Conservation (phyloP, 768 basidiomycete species). For the Boletellus emodensis region DNA sequence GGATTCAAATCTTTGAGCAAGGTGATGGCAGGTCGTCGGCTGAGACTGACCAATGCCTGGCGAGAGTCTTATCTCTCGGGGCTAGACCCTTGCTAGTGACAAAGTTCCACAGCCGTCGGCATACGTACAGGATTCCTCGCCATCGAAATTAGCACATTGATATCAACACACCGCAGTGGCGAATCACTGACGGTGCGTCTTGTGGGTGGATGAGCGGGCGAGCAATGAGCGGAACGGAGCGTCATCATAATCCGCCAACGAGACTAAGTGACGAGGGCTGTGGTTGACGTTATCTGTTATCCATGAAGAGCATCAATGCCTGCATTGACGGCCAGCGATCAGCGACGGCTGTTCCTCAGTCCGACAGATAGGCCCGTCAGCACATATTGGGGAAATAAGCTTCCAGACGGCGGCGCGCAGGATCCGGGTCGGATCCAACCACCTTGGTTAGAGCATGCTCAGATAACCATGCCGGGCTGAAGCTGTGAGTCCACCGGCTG, state of each 20-base stretch:
- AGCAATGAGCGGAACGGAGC: no score
- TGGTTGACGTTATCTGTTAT: no score
- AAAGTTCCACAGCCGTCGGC: background rate
- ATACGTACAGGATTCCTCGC: background rate
- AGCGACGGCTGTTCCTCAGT: no score
- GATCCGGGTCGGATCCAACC: background rate
- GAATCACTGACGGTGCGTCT: no score
- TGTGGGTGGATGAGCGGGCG: no score
- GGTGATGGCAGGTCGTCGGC: background rate
- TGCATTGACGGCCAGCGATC: no score
- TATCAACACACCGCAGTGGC: no score
- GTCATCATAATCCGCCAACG: no score
- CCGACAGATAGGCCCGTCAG: background rate
- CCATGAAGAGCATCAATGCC: no score
- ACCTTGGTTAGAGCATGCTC: background rate
- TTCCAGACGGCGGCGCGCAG: background rate
- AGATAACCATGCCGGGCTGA: background rate
- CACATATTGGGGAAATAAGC: slow-evolving; percentile 5
- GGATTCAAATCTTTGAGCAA: slow-evolving; percentile 1
- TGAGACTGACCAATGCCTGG: slow-evolving; percentile 7
- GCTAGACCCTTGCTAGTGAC: slow-evolving; percentile 1
- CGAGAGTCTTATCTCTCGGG: slow-evolving; percentile 17
- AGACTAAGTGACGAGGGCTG: no score
- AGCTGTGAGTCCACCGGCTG: background rate
- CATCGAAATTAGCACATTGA: background rate